Conservation (phyloP, 208 protist genomes). For the Leishmania lainsoni region DNA sequence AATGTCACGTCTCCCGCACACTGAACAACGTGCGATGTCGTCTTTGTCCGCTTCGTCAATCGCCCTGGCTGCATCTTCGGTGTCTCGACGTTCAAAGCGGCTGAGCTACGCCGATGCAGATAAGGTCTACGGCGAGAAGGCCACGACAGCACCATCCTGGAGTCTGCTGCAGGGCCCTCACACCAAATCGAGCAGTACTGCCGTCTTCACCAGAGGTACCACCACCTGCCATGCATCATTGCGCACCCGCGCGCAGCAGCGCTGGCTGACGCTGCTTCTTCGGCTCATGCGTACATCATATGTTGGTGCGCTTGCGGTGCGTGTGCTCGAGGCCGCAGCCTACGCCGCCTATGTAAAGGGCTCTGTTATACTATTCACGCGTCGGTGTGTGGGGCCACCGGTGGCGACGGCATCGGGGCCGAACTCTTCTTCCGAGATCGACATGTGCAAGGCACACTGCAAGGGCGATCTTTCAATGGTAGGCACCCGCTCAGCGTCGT, state of each 20-base stretch:
- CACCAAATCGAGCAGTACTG: background rate
- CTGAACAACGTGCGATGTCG: background rate
- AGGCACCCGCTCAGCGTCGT: background rate
- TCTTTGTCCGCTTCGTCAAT: too few species aligned
- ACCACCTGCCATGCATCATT: background rate
- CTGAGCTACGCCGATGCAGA: slow-evolving; percentile 38
- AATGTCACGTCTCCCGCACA: background rate
- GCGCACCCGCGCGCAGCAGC: slow-evolving; percentile 14
- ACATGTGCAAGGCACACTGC: background rate
- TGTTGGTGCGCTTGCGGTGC: slow-evolving; percentile 21
- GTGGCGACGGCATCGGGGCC: slow-evolving; percentile 5
- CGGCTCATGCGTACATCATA: slow-evolving; percentile 27
- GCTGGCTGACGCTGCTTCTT: slow-evolving; percentile 21
- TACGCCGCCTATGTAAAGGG: slow-evolving; percentile 59
- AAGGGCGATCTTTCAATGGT: background rate
- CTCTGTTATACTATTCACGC: slow-evolving; percentile 52
- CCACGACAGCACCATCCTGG: background rate
- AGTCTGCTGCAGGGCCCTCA: background rate
- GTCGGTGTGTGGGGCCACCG: slow-evolving; percentile 38
- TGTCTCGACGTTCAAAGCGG: slow-evolving; percentile 23
- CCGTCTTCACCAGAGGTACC: background rate
- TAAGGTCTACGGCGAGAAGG: slow-evolving; percentile 3
- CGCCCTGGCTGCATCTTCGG: background rate
- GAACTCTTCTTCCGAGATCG: background rate
- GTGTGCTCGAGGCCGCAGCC: slow-evolving; percentile 32